Evolutionary conservation across 306 rosid genomes (phyloP).

Genomic region (Cyclanthera cordifolia): DNA sequence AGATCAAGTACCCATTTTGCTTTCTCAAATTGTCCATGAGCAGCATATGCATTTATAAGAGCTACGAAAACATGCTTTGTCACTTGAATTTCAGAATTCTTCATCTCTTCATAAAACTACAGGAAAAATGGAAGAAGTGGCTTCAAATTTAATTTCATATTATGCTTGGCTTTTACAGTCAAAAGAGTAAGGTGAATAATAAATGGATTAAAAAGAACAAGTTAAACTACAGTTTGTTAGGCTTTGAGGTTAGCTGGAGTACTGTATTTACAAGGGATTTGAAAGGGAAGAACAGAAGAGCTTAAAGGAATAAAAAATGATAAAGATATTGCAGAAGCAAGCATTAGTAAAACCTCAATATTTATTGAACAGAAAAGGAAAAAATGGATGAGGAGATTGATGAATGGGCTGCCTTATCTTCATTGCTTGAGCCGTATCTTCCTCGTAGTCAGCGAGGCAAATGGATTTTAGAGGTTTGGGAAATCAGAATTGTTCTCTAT

Average conservation of each 20-base stretch:
- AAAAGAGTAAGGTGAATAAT: background rate
- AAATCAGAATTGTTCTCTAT: too few relatives aligned
- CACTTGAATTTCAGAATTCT: slow-evolving; percentile 17
- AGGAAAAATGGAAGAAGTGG: slow-evolving; percentile 18
- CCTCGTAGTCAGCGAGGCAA: too few relatives aligned
- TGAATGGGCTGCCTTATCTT: too few relatives aligned
- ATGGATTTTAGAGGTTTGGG: too few relatives aligned
- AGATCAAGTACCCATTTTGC: slow-evolving; percentile 63
- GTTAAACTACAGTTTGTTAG: background rate
- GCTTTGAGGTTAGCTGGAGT: background rate
- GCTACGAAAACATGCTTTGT: slow-evolving; percentile 56
- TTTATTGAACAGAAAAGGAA: too few relatives aligned
- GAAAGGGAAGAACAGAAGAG: too few relatives aligned
- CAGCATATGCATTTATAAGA: slow-evolving; percentile 60
- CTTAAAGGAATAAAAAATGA: too few relatives aligned
- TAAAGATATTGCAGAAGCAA: too few relatives aligned
- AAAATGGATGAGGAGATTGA: too few relatives aligned
- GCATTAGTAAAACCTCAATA: too few relatives aligned
- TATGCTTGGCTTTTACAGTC: background rate
- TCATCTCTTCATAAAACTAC: slow-evolving; percentile 62
- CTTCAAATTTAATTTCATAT: slow-evolving; percentile 4
- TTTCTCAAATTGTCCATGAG: slow-evolving; percentile 63
- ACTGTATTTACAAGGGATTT: too few relatives aligned
- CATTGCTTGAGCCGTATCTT: too few relatives aligned
- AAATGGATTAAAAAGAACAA: background rate